These are phyloP conservation scores for Pilatotrama ljubarskyi DNA, from an alignment of 768 basidiomycete genomes.

Conservation along the genomic window DNA sequence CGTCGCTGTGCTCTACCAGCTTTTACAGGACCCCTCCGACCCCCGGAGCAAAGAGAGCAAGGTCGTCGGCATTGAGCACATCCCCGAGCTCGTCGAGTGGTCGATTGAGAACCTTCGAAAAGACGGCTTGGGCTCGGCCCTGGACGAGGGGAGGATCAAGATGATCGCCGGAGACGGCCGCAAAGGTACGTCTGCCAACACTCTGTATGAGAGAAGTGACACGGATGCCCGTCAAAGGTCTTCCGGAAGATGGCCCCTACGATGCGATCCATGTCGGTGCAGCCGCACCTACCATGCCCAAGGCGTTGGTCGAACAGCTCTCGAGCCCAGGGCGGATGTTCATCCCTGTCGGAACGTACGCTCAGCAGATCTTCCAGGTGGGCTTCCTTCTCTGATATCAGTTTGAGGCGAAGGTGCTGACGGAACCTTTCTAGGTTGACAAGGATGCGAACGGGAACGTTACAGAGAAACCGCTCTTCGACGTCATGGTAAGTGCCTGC, in stretches of 20 bases:
- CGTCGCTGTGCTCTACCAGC: constrained; percentile 75
- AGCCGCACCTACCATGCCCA: constrained; percentile 75
- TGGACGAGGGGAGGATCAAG: constrained; percentile 57
- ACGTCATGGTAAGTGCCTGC: constrained; percentile 58
- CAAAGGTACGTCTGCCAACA: constrained; percentile 48
- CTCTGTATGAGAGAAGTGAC: not conserved
- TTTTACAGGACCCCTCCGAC: constrained; percentile 43
- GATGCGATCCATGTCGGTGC: constrained; percentile 93
- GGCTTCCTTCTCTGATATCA: not conserved
- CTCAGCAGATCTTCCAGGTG: constrained; percentile 55
- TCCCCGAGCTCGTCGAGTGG: constrained; percentile 73
- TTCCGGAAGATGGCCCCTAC: constrained; percentile 26
- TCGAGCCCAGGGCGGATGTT: constrained; percentile 82
- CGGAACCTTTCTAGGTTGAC: constrained; percentile 53
- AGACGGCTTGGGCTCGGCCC: constrained; percentile 59
- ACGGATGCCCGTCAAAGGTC: constrained; percentile 15
- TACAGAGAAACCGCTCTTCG: constrained; percentile 66
- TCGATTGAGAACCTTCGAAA: constrained; percentile 64
- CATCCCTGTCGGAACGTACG: constrained; percentile 76
- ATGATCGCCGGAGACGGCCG: constrained; percentile 81
- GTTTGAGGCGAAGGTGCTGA: not conserved
- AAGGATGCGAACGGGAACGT: constrained; percentile 73
- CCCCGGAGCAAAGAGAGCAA: constrained; percentile 38
- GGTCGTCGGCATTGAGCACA: constrained; percentile 91
- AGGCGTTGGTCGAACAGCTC: constrained; percentile 74